Evolutionary conservation across 163 green algal genomes (phyloP).

Genomic region (Chlorella variabilis): DNA sequence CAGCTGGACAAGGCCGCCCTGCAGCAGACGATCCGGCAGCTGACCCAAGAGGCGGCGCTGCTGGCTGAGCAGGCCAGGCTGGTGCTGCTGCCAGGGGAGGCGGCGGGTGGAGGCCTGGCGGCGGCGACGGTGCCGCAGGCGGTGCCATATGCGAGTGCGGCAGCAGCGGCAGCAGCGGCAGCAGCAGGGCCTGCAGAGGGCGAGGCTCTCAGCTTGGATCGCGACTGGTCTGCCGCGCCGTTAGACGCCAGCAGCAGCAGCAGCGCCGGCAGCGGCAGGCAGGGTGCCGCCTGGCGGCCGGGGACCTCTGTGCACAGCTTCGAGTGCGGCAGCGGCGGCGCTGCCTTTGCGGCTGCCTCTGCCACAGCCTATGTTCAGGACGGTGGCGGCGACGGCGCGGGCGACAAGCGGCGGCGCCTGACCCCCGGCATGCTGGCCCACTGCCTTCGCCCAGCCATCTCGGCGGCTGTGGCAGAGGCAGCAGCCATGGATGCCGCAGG

Average conservation of each 20-base stretch:
- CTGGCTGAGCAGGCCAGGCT: constrained; percentile 21
- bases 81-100: constrained; percentile 3
- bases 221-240: neutral
- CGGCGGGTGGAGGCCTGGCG: neutral
- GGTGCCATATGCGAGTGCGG: neutral
- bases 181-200: neutral
- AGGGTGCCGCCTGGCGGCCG: neutral
- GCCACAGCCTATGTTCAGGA: neutral
- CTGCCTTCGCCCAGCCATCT: neutral
- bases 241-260: neutral
- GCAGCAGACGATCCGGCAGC: constrained; percentile 15
- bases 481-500: neutral
- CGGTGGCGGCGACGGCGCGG: neutral
- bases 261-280: neutral
- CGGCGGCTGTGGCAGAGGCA: neutral
- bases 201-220: neutral
- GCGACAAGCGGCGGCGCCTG: constrained; percentile 30
- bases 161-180: too few relatives aligned
- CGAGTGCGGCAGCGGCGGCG: neutral
- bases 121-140: neutral
- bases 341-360: neutral
- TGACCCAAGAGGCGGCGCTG: constrained; percentile 4
- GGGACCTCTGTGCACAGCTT: neutral
- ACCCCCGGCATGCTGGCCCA: constrained; percentile 3
- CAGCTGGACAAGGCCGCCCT: constrained; percentile 28